Evolutionary conservation across 2,329 filamentous ascomycete species (phyloP), one percentile per base, ranked within the genome.

Genomic region (Domatiomyces globalis): DNA sequence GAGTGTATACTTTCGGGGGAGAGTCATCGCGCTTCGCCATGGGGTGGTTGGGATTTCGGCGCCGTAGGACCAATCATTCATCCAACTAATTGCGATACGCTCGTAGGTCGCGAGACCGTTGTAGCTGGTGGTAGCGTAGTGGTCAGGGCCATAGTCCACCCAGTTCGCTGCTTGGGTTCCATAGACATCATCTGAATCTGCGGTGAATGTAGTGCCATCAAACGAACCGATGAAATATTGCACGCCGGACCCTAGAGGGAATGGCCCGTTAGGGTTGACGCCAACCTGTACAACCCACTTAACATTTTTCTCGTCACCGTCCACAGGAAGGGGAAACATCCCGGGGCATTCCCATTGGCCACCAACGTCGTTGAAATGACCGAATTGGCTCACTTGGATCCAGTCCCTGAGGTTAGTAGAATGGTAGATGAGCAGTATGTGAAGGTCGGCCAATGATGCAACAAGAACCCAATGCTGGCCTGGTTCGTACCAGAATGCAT

Each of bases 41-140:
- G 61, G 56, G 20, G 44, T 36, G 7, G 59, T 63, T 1, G 62
- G 63, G 12, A 62, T 59, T 2, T 36, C 48, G 2, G 12, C 27
- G 1, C 53, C 62, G 39, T 65, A 65, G 20, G 62, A 58, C 63
- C 63, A 65, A 51, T 65, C 63, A 43, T 58, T 65, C 62, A 64
- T 63, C 62, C 63, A 65, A 4, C 46, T 56, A 33, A 64, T 54
- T 2, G 56, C 49, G 18, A 59, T 56, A 10, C 55, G 57, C 3
- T 59, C 49, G 25, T 53, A 45, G 9, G 45, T 15, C 1, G 59
- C 49, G 2, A 63, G 52, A 3, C 62, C 63, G 36, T 62, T 63
- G 20, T 58, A 59, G 9, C 54, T 53, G 9, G 54, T 27, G 0
- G 61, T 56, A 7, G 63, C 63, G 46, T 65, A 65, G 36, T 61